Evolutionary conservation across 352 stramenopile species (phyloP), one percentile per base, ranked within the genome.

Genomic region (Aphanomyces cochlioides): DNA sequence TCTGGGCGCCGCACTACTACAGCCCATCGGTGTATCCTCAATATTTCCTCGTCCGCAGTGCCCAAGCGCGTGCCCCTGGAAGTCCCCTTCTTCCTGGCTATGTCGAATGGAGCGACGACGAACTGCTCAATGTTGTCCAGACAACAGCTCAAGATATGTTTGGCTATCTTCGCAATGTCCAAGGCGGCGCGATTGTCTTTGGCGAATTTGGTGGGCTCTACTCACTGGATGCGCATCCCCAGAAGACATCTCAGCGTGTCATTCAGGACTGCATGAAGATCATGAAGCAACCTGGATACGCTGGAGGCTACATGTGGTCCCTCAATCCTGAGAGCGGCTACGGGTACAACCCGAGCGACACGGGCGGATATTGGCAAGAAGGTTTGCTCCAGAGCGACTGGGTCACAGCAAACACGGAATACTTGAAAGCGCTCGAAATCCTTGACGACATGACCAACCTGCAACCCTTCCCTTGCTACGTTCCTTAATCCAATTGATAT

Each of bases 271-370:
- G 79, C 17, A 85, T 90, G 38, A 70, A 89, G 10, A 60, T 81
- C 3, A 88, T 88, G 76, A 45, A 89, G 3, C 73, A 83, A 56
- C 66, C 73, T 0, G 74, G 73, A 0, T 84, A 87, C 43, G 80
- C 79, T 0, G 83, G 83, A n/a, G 82, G 80, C 4, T 90, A 89
- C 73, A 88, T 90, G 80, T 90, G 83, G 83, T 87, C 82, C 7
- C 73, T 90, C 2, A 90, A 90, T 56, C 83, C 83, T 0, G 83
- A 90, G 73, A 88, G 80, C 75, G 83, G 78, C 48, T 90, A 90
- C 73, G 76, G 84, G 67, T 89, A 76, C 76, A 90, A 90, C 59
- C 83, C 83, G 0, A 81, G 81, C 12, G 80, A 88, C 66, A 87
- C 73, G 37, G 10, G 56, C 3, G 76, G 76, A 0, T 66, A 54